These are phyloP conservation scores for Cyclospora cayetanensis DNA, from an alignment of 169 alveolate genomes.

Conservation along the genomic window DNA sequence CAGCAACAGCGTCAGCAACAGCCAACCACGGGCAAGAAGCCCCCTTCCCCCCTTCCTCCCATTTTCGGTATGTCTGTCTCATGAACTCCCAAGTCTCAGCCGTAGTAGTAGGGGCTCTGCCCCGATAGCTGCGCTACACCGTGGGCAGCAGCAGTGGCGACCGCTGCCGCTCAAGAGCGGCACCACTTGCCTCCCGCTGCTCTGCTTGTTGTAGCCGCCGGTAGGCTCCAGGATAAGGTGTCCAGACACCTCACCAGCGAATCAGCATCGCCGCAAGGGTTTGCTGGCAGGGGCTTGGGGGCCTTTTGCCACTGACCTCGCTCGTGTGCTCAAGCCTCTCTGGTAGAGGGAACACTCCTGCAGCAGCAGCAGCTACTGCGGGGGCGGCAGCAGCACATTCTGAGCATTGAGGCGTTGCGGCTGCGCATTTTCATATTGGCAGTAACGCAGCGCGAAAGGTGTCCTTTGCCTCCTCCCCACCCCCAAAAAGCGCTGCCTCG, in stretches of 20 bases:
- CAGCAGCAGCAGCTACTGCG: neutral
- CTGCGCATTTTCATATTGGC: too few species aligned
- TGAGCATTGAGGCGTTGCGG: too few species aligned
- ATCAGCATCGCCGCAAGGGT: too few species aligned
- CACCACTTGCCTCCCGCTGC: too few species aligned
- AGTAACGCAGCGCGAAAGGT: neutral
- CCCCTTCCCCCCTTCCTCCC: too few species aligned
- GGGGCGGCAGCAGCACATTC: neutral
- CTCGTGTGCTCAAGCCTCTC: too few species aligned
- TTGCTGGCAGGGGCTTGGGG: too few species aligned
- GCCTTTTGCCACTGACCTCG: too few species aligned
- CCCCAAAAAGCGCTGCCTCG: neutral
- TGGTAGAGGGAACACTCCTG: too few species aligned
- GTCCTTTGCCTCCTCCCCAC: neutral
- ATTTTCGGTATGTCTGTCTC: neutral
- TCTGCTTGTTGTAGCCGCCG: neutral
- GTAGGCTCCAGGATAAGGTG: too few species aligned
- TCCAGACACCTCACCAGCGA: too few species aligned
- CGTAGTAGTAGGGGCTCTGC: neutral
- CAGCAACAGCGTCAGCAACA: neutral
- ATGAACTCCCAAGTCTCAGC: neutral
- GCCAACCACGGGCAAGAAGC: too few species aligned
- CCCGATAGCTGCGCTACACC: neutral
- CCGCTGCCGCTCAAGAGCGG: neutral
- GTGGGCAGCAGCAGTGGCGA: neutral